phyloP scores from a whole-genome alignment of 768 basidiomycete genomes.

The Trametes elegans region DNA sequence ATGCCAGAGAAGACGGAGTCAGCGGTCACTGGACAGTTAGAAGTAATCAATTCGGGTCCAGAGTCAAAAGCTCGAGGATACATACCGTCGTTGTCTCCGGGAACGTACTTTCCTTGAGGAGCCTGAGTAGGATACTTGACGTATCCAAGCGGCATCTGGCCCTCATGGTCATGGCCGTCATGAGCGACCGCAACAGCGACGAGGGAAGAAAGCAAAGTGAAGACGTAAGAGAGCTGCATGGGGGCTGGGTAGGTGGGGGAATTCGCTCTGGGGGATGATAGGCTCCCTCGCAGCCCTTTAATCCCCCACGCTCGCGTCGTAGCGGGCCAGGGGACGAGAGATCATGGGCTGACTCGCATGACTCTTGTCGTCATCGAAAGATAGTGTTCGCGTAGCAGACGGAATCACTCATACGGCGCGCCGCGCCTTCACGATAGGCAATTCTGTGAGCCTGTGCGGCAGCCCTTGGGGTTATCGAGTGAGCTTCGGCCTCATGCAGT shows the following conservation, averaged over 20 bases:
- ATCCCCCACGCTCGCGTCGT: not conserved
- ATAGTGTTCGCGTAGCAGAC: not conserved
- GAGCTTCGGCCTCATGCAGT: too few relatives aligned
- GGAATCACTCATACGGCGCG: too few relatives aligned
- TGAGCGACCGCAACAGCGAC: conserved; percentile 28
- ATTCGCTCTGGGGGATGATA: not conserved
- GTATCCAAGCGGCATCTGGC: conserved; percentile 66
- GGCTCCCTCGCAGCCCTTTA: not conserved
- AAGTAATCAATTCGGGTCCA: too few relatives aligned
- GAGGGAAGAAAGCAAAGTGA: conserved; percentile 26
- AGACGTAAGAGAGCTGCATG: conserved; percentile 19
- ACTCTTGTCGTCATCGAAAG: not conserved
- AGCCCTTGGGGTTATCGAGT: too few relatives aligned
- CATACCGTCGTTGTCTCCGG: conserved; percentile 56
- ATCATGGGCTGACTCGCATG: conserved; percentile 2
- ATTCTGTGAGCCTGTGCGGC: too few relatives aligned
- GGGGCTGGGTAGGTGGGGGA: not conserved
- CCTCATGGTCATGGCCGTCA: conserved; percentile 41
- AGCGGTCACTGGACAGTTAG: conserved; percentile 66
- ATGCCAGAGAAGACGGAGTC: conserved; percentile 83
- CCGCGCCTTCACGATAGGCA: too few relatives aligned
- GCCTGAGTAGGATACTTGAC: conserved; percentile 66
- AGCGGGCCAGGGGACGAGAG: too few relatives aligned
- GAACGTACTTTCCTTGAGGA: conserved; percentile 45
- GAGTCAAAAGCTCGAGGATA: too few relatives aligned